Evolutionary conservation across 305 asterid species (phyloP).

Genomic region (Rubia tinctorum): DNA sequence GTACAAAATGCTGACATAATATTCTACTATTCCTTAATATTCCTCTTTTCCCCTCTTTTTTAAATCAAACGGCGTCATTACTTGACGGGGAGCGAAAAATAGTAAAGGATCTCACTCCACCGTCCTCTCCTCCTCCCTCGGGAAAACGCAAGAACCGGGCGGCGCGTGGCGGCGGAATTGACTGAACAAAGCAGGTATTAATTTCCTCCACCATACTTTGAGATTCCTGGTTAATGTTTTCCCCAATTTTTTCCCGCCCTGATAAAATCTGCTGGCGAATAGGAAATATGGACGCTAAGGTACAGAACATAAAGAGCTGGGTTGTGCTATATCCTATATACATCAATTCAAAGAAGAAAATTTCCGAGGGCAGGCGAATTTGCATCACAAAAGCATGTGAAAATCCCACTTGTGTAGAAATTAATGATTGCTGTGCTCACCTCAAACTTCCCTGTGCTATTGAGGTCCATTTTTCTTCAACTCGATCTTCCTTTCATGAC

Average conservation of each 20-base stretch:
- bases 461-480: slow-evolving; percentile 39
- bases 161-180: neutral
- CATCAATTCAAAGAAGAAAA: slow-evolving; percentile 70
- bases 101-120: neutral
- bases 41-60: neutral
- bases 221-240: neutral
- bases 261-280: neutral
- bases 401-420: slow-evolving; percentile 67
- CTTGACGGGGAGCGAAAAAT: neutral
- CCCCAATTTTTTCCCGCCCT: neutral
- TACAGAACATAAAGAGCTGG: slow-evolving; percentile 65
- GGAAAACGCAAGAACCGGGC: neutral
- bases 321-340: slow-evolving; percentile 61
- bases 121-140: neutral
- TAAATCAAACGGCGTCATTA: neutral
- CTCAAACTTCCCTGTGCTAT: slow-evolving; percentile 67
- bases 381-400: slow-evolving; percentile 63
- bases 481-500: neutral
- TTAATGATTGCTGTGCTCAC: slow-evolving; percentile 62
- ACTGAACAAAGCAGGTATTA: neutral
- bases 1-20: no score
- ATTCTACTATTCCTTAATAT: no score
- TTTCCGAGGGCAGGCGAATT: slow-evolving; percentile 81
- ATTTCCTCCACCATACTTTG: neutral
- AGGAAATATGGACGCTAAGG: slow-evolving; percentile 50